Percentiles rank a stretch among this genome's conserved stretches.
Conservation (phyloP, 495 filamentous ascomycete species). For the Penicillium daleae region DNA sequence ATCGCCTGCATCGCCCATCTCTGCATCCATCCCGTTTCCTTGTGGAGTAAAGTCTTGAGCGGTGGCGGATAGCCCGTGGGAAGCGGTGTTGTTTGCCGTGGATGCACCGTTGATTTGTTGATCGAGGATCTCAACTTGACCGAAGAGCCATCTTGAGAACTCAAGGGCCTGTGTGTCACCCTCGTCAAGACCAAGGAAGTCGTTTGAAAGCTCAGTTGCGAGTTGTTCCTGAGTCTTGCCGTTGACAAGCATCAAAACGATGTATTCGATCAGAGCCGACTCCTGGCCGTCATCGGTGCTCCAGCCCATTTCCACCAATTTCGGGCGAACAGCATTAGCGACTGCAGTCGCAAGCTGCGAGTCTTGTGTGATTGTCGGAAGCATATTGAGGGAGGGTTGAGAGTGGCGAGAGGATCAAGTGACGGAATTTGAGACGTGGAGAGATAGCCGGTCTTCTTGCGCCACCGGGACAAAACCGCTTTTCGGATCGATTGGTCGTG, state of each 20-base stretch:
- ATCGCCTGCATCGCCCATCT: constrained; percentile 71
- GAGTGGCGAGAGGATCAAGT: constrained; percentile 3
- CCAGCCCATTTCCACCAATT: constrained; percentile 95
- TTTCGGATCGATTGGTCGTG: background rate
- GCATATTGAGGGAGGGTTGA: constrained; percentile 22
- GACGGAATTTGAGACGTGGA: background rate
- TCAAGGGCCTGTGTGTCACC: constrained; percentile 81
- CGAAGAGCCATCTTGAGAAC: constrained; percentile 90
- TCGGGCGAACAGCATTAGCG: constrained; percentile 80
- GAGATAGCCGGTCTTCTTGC: constrained; percentile 12
- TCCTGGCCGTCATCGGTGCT: constrained; percentile 77
- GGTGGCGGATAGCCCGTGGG: constrained; percentile 39
- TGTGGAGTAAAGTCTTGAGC: constrained; percentile 36
- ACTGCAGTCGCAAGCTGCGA: constrained; percentile 78
- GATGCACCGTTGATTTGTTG: constrained; percentile 57
- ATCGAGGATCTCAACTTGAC: constrained; percentile 72
- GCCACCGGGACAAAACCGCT: constrained; percentile 23
- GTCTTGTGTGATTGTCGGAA: constrained; percentile 25
- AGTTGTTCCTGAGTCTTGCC: constrained; percentile 90
- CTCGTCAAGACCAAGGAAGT: constrained; percentile 79
- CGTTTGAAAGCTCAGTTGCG: constrained; percentile 83
- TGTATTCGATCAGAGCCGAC: constrained; percentile 88
- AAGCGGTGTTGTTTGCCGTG: constrained; percentile 20
- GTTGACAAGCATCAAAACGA: constrained; percentile 94
- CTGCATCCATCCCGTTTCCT: constrained; percentile 55